These are phyloP conservation scores for Mycena rosella DNA, from an alignment of 768 basidiomycete genomes.

Conservation along the genomic window DNA sequence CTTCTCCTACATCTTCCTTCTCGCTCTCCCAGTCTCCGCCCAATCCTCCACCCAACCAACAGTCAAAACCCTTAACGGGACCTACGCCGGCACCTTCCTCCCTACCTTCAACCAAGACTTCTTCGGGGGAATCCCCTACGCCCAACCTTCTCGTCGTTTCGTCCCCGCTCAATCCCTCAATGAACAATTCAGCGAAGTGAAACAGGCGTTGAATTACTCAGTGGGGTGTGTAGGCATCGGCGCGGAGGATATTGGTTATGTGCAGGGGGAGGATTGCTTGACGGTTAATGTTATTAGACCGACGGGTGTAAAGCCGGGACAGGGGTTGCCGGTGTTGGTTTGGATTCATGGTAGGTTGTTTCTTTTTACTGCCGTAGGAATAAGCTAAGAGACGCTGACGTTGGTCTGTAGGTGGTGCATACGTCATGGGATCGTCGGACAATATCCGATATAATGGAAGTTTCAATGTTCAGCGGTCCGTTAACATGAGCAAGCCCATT, in stretches of 20 bases:
- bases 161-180: conserved; percentile 29
- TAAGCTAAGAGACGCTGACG: conserved; percentile 28
- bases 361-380: conserved; percentile 23
- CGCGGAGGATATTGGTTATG: conserved; percentile 26
- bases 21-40: conserved; percentile 25
- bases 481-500: conserved; percentile 29
- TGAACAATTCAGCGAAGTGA: conserved; percentile 27
- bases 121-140: conserved; percentile 27
- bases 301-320: conserved; percentile 28
- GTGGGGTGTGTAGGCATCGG: conserved; percentile 31
- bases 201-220: conserved; percentile 28
- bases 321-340: conserved; percentile 30
- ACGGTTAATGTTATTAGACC: conserved; percentile 27
- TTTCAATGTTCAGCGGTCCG: conserved; percentile 31
- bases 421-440: conserved; percentile 28
- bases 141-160: conserved; percentile 31
- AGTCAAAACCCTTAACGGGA: conserved; percentile 28
- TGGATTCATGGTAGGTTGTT: conserved; percentile 28
- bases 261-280: conserved; percentile 30
- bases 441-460: conserved; percentile 32
- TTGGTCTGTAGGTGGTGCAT: conserved; percentile 24
- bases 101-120: conserved; percentile 30
- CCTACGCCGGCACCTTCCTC: conserved; percentile 29
- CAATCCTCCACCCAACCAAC: conserved; percentile 28
- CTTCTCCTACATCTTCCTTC: conserved; percentile 23